Base-by-base conservation (phyloP, 1,284 basidiomycete genomes). In the Cutaneotrichosporon cutaneum region DNA sequence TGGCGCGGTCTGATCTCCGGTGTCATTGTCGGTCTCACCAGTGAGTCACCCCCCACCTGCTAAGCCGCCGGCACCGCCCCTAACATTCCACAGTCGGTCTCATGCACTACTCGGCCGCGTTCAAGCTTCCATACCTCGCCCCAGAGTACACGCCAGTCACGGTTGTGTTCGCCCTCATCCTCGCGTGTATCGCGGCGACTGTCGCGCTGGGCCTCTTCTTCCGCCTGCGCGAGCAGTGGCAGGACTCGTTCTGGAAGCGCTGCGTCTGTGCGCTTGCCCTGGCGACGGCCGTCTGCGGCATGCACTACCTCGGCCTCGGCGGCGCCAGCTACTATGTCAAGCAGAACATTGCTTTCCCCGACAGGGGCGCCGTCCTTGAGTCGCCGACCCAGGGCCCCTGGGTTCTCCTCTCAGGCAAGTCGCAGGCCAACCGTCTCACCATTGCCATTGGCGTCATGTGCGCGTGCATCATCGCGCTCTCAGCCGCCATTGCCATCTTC, bases 21-120 rank as follows among this genome's bases (percentile, higher is more conserved):
- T 84, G 52, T 90, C 80, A 78, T 93, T 86, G 78, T 94, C 87
- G 68, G 87, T 81, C 54, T 90, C 84, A 63, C 92, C 86, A 80
- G 94, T 90, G 70, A 90, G 80, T 62, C 45, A 24, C 18, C 14
- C n/a, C 27, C 44, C 13, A 14, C 27, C 26, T 26, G 30, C 18
- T 32, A 21, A 18, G 7, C 3, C n/a, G 10, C 10, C 4, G 11
- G 5, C 45, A 26, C 22, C 22, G 36, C 8, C 54, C 14, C 42
- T 32, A 47, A 48, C 44, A 22, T 42, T 7, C 14, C 47, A 6
- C 60, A 74, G 75, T 77, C 65, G 71, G 73, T 67, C 71, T 81
- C 47, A 82, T 82, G 80, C 81, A 82, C 74, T 82, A 81, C 70
- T 80, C 80, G 33, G 81, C 82, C 13, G 74, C 78, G 2, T 82